Evolutionary conservation across 2,329 filamentous ascomycete species (phyloP).

Genomic region (Sporothrix humicola): DNA sequence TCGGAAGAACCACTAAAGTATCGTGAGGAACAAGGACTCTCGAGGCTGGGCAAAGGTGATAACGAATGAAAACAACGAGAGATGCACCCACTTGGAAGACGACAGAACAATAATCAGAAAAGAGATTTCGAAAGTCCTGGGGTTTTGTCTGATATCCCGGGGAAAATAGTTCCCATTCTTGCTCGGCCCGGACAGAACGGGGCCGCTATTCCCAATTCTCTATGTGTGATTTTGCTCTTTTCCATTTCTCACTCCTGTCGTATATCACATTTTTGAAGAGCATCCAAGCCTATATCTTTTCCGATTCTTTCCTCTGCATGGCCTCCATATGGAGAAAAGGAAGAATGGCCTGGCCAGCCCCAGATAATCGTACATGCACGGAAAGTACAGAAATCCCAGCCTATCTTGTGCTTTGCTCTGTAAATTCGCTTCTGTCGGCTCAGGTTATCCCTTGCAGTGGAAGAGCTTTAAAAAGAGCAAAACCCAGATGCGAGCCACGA

Average conservation of each 20-base stretch:
- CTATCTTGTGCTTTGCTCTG: neutral
- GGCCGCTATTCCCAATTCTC: conserved; percentile 1
- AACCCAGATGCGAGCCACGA: conserved; percentile 20
- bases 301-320: conserved; percentile 5
- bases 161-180: neutral
- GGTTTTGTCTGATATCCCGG: conserved; percentile 12
- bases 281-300: neutral
- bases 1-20: neutral
- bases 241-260: conserved; percentile 21
- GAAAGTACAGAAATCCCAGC: neutral
- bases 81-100: neutral
- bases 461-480: neutral
- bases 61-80: neutral
- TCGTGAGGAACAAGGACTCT: neutral
- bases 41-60: conserved; percentile 2
- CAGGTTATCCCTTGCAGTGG: conserved; percentile 13
- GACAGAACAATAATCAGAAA: too few species aligned
- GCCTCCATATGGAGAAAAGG: neutral
- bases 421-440: neutral
- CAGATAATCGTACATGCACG: neutral
- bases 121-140: neutral
- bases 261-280: conserved; percentile 18
- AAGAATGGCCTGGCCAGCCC: neutral
- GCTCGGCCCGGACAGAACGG: conserved; percentile 19
- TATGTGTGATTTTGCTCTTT: neutral